A percentile compares a stretch with the other conserved stretches of the same genome.
Conservation (phyloP, 176 grass and related monocot species). For the Hordeum vulgare region MorexV3_pseudomolecules_assembly NC_058523.1:399995503-399996002, state of each 20-base stretch:
- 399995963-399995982: conserved; percentile 45
- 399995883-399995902: neutral
- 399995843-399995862: conserved; percentile 91
- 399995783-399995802: conserved; percentile 78
- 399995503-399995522: neutral
- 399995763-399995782: conserved; percentile 73
- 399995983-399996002: conserved; percentile 68
- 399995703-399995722: neutral
- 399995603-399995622: conserved; percentile 69
- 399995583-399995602: conserved; percentile 56
- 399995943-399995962: conserved; percentile 44
- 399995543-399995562: neutral
- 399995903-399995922: neutral
- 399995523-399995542: neutral
- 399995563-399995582: neutral
- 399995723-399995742: neutral
- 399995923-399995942: neutral
- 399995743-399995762: conserved; percentile 33
- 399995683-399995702: neutral
- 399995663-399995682: conserved; percentile 55
- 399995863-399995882: conserved; percentile 9
- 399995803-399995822: conserved; percentile 79
- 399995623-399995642: conserved; percentile 65
- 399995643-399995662: conserved; percentile 86
- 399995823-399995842: conserved; percentile 86